Percentiles rank a stretch among this genome's conserved stretches.
These are phyloP conservation scores for Zychaea mexicana DNA, from an alignment of 371 early-diverging fungal genomes.

Conservation along the genomic window DNA sequence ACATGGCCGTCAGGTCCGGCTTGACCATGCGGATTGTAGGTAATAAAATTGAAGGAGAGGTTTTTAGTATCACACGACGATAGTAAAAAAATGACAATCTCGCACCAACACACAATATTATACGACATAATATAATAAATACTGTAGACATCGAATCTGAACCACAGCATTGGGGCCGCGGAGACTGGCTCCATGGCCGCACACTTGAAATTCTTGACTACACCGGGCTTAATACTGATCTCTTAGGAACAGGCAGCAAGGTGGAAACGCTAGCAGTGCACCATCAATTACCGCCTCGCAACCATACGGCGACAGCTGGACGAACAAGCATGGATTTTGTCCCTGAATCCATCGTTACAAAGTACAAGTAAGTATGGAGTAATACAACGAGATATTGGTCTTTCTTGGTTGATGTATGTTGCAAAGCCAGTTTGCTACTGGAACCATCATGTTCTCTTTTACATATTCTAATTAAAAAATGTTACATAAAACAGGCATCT, in stretches of 20 bases:
- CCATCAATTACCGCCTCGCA: not conserved
- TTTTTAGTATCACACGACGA: not conserved
- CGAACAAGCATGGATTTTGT: slow-evolving; percentile 39
- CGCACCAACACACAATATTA: not conserved
- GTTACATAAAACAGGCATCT: slow-evolving; percentile 21
- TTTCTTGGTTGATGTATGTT: no score
- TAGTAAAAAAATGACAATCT: not conserved
- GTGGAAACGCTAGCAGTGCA: slow-evolving; percentile 29
- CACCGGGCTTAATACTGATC: slow-evolving; percentile 25
- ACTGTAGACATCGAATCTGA: slow-evolving; percentile 39
- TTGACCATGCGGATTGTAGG: slow-evolving; percentile 37
- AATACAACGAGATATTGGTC: no score
- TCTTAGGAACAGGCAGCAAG: slow-evolving; percentile 35
- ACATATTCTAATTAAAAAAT: not conserved
- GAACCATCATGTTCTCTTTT: no score
- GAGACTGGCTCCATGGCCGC: slow-evolving; percentile 49
- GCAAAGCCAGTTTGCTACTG: no score
- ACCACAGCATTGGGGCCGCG: slow-evolving; percentile 53
- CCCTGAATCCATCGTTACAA: slow-evolving; percentile 39
- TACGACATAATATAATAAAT: not conserved
- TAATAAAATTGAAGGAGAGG: no score
- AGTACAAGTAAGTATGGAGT: slow-evolving; percentile 45
- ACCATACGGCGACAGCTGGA: not conserved
- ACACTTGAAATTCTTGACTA: slow-evolving; percentile 38
- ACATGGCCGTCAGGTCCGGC: slow-evolving; percentile 32